Conservation (phyloP, 345 rosid species). For the Orychophragmus violaceus region DNA sequence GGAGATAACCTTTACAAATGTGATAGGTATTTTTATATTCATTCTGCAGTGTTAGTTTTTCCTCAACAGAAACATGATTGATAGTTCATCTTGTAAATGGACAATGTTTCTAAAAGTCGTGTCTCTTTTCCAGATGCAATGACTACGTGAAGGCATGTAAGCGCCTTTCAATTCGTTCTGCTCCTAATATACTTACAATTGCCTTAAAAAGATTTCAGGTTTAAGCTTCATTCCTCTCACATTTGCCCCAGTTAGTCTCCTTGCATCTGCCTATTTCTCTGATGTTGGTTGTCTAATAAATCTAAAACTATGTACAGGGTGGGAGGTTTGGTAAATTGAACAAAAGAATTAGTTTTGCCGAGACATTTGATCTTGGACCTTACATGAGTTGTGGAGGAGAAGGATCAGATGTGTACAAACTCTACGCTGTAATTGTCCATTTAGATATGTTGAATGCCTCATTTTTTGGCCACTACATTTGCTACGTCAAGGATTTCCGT, state of each 20-base stretch:
- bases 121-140: conserved; percentile 48
- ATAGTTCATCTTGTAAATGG: not conserved
- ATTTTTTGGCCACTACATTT: conserved; percentile 89
- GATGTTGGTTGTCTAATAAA: not conserved
- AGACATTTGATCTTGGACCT: conserved; percentile 75
- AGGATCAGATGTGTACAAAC: conserved; percentile 68
- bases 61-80: not conserved
- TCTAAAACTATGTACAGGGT: conserved; percentile 51
- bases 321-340: conserved; percentile 96
- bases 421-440: conserved; percentile 92
- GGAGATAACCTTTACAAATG: conserved; percentile 95
- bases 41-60: conserved; percentile 7
- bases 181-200: conserved; percentile 92
- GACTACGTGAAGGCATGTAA: conserved; percentile 98
- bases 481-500: conserved; percentile 77
- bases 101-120: not conserved
- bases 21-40: conserved; percentile 54
- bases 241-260: not conserved
- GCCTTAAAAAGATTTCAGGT: conserved; percentile 95
- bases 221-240: conserved; percentile 5
- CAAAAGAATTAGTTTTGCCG: conserved; percentile 86
- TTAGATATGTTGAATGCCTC: conserved; percentile 96
- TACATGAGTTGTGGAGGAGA: conserved; percentile 75
- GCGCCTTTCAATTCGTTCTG: conserved; percentile 64
- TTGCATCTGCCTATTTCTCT: not conserved